Evolutionary conservation across 2,329 filamentous ascomycete species (phyloP).

Genomic region (Sporothrix inflata): DNA sequence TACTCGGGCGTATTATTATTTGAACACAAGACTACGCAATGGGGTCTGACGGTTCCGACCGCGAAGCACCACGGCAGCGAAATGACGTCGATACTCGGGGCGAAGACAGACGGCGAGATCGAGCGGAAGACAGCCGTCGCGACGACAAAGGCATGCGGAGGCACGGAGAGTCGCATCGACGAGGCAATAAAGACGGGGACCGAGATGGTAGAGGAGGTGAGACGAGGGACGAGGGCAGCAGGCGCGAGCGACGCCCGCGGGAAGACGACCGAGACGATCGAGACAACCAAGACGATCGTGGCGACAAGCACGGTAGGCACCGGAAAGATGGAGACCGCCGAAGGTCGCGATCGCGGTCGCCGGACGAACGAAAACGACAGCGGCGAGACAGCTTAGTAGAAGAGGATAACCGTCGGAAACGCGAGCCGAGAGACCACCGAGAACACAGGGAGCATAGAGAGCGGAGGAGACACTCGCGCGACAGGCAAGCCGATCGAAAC

Average conservation of each 20-base stretch:
- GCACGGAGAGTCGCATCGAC: not conserved
- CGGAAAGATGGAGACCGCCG: conserved; percentile 20
- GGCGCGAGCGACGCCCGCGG: conserved; percentile 32
- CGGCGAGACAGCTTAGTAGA: conserved; percentile 17
- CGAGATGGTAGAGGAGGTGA: conserved; percentile 35
- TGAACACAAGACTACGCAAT: not conserved
- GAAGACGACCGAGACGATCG: not conserved
- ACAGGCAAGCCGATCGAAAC: not conserved
- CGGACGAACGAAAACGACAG: not conserved
- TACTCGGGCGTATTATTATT: not conserved
- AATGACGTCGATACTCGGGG: conserved; percentile 34
- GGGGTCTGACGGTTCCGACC: conserved; percentile 7
- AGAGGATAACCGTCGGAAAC: not conserved
- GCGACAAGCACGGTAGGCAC: conserved; percentile 22
- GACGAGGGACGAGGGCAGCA: conserved; percentile 34
- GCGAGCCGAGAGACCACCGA: not conserved
- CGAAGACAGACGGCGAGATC: conserved; percentile 33
- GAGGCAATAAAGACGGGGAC: conserved; percentile 33
- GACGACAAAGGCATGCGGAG: not conserved
- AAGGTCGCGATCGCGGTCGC: conserved; percentile 28
- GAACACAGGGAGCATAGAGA: not conserved
- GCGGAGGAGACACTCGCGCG: conserved; percentile 12
- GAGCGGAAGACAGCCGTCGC: conserved; percentile 36
- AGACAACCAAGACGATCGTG: conserved; percentile 26
- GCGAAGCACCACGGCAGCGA: conserved; percentile 8